These are phyloP conservation scores for Exsudoporus floridanus DNA, from an alignment of 1,284 basidiomycete species.

Conservation along the genomic window DNA sequence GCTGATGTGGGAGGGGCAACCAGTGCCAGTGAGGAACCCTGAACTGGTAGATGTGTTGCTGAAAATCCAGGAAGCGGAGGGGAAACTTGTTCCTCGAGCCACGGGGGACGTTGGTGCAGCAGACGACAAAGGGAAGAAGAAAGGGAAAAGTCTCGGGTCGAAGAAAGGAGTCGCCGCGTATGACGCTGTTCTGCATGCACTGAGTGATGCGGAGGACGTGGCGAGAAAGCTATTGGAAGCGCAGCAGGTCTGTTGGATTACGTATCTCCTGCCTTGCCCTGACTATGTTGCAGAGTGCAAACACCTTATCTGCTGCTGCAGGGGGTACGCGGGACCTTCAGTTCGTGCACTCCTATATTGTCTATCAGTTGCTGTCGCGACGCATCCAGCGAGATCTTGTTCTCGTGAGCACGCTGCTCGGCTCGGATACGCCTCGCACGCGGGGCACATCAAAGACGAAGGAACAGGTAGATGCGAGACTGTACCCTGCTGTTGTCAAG, in stretches of 20 bases:
- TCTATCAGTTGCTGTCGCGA: conserved; percentile 81
- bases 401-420: conserved; percentile 67
- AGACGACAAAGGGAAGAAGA: conserved; percentile 36
- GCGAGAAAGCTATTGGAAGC: conserved; percentile 77
- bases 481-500: conserved; percentile 85
- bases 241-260: conserved; percentile 59
- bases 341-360: conserved; percentile 83
- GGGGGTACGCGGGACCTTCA: conserved; percentile 67
- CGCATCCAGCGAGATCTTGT: conserved; percentile 87
- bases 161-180: conserved; percentile 79
- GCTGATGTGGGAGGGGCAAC: conserved; percentile 79
- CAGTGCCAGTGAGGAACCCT: conserved; percentile 84
- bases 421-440: conserved; percentile 37
- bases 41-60: conserved; percentile 89
- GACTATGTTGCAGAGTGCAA: conserved; percentile 20
- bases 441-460: conserved; percentile 41
- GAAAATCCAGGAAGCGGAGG: conserved; percentile 79
- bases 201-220: conserved; percentile 86
- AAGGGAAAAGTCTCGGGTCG: conserved; percentile 48
- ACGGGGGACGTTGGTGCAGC: conserved; percentile 23
- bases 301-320: conserved; percentile 25
- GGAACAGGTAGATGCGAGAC: conserved; percentile 59
- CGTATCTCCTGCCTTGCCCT: neutral
- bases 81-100: conserved; percentile 42
- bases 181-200: conserved; percentile 76